A percentile compares a stretch with the other conserved stretches of the same genome.
These are phyloP conservation scores for Torulaspora quercuum DNA, from an alignment of 805 yeast genomes.

Conservation along the genomic window DNA sequence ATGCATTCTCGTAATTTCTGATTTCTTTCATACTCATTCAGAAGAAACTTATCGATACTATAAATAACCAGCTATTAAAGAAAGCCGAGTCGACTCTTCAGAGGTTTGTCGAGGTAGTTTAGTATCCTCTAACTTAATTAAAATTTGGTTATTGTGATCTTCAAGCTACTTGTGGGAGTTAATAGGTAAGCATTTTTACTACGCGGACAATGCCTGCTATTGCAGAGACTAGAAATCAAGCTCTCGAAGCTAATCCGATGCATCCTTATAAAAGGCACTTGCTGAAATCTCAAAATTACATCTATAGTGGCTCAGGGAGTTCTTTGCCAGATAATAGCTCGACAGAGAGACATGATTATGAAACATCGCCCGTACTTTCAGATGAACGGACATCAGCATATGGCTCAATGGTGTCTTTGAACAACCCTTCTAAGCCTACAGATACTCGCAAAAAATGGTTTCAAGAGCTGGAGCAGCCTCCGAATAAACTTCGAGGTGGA, in stretches of 20 bases:
- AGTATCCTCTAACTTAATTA: too few relatives aligned
- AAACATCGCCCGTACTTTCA: conserved; percentile 5
- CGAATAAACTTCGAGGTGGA: conserved; percentile 2
- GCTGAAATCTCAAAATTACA: conserved; percentile 11
- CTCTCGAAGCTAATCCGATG: conserved; percentile 4
- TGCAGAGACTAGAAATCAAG: conserved; percentile 2
- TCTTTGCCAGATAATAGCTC: neutral
- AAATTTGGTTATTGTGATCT: too few relatives aligned
- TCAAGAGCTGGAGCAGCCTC: conserved; percentile 12
- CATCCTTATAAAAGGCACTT: conserved; percentile 20
- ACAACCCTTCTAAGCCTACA: conserved; percentile 12
- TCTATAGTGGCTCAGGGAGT: conserved; percentile 5
- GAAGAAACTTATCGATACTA: conserved; percentile 5
- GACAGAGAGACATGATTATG: conserved; percentile 1
- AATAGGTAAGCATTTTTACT: too few relatives aligned
- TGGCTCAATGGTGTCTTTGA: conserved; percentile 12
- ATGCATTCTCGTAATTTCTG: conserved; percentile 4
- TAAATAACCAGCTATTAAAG: neutral
- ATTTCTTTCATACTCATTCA: conserved; percentile 1
- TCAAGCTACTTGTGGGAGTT: too few relatives aligned
- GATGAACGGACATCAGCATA: conserved; percentile 9
- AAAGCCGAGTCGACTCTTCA: neutral
- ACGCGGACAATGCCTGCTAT: conserved; percentile 4
- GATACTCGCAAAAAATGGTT: conserved; percentile 11
- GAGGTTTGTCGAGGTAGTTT: neutral